Evolutionary conservation across 2,329 filamentous ascomycete genomes (phyloP).

Genomic region (Fusarium luffae): DNA sequence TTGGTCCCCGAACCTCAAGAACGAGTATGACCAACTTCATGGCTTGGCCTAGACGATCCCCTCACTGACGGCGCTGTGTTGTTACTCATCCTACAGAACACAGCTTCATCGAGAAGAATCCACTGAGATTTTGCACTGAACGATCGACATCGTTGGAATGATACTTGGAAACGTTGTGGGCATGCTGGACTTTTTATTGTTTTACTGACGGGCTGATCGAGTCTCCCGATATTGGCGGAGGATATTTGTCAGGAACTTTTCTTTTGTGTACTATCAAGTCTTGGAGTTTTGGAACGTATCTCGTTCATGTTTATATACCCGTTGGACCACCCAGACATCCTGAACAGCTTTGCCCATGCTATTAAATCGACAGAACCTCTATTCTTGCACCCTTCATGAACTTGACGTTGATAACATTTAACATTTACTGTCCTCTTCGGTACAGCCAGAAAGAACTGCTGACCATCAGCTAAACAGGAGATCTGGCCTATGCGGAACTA

Average conservation of each 20-base stretch:
- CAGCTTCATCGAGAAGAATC: conserved; percentile 97
- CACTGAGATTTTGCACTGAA: conserved; percentile 93
- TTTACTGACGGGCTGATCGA: not conserved
- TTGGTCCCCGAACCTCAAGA: not conserved
- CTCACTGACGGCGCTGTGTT: not conserved
- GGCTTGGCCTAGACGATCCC: not conserved
- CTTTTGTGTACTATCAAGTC: not conserved
- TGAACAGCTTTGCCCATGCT: not conserved
- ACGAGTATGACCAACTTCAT: not conserved
- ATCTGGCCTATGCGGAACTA: too few relatives aligned
- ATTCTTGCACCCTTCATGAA: not conserved
- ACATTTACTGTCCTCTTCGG: too few relatives aligned
- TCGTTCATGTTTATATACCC: not conserved
- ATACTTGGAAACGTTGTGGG: not conserved
- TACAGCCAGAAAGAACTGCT: too few relatives aligned
- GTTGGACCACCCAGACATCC: too few relatives aligned
- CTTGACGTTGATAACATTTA: too few relatives aligned
- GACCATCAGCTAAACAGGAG: too few relatives aligned
- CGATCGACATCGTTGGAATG: conserved; percentile 83
- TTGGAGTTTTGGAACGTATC: not conserved
- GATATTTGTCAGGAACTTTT: not conserved
- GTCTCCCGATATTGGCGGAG: not conserved
- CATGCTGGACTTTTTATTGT: not conserved
- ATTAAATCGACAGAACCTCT: not conserved
- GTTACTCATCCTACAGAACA: conserved; percentile 90